These are phyloP conservation scores for Acanthamoeba lenticulata DNA, from an alignment of 208 protist genomes.

Conservation along the genomic window DNA sequence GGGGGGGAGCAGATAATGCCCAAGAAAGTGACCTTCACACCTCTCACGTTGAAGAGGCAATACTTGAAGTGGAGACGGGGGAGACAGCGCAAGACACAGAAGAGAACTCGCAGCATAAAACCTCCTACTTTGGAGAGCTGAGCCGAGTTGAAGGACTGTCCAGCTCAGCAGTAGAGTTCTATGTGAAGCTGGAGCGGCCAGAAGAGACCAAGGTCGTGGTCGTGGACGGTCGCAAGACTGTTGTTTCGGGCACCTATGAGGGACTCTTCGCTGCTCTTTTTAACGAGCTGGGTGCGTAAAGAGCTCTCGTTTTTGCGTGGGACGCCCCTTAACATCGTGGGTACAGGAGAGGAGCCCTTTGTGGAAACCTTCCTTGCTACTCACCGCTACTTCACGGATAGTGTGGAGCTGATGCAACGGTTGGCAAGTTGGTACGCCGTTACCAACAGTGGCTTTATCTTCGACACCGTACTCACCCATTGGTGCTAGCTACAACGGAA, in stretches of 20 bases:
- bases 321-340: too few species aligned
- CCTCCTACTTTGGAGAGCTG: too few species aligned
- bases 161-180: background rate
- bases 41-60: too few species aligned
- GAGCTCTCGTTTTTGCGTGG: background rate
- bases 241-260: background rate
- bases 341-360: background rate
- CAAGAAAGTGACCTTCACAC: too few species aligned
- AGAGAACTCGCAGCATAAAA: too few species aligned
- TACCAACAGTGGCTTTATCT: background rate
- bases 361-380: conserved; percentile 6
- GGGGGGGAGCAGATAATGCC: too few species aligned
- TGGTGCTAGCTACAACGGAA: background rate
- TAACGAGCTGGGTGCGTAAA: background rate
- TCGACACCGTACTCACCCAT: background rate
- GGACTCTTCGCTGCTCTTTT: background rate
- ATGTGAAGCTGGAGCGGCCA: background rate
- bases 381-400: conserved; percentile 21
- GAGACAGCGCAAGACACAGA: too few species aligned
- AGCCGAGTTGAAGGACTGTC: background rate
- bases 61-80: too few species aligned
- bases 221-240: background rate
- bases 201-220: background rate
- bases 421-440: background rate
- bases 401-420: background rate